Conservation (phyloP, 116 monocot species). For the Iris pallida region DNA sequence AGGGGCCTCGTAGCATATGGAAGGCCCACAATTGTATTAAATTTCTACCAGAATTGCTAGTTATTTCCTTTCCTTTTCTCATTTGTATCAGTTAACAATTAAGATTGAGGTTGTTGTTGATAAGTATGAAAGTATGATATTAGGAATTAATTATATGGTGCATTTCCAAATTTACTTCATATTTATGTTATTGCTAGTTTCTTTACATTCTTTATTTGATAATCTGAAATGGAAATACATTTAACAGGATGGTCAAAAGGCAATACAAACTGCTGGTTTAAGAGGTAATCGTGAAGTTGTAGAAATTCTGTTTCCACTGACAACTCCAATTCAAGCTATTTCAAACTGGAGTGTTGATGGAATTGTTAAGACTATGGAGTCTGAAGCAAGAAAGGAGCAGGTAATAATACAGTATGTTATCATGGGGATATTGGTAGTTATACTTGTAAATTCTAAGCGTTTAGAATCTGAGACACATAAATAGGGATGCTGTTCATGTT, state of each 20-base stretch:
- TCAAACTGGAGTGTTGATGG: slow-evolving; percentile 74
- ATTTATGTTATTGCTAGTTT: neutral
- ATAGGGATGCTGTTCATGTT: no score
- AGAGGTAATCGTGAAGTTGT: slow-evolving; percentile 66
- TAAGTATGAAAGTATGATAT: neutral
- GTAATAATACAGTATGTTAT: slow-evolving; percentile 13
- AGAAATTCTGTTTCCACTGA: slow-evolving; percentile 66
- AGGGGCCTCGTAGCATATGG: no score
- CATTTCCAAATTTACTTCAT: neutral
- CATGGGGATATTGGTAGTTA: neutral
- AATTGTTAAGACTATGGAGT: slow-evolving; percentile 55
- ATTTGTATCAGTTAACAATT: neutral
- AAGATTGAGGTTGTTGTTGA: neutral
- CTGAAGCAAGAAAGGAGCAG: slow-evolving; percentile 38
- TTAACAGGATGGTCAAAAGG: slow-evolving; percentile 77
- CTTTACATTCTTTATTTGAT: neutral
- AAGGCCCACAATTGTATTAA: no score
- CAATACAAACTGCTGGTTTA: slow-evolving; percentile 81
- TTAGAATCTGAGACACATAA: no score
- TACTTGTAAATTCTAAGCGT: neutral
- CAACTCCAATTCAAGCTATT: slow-evolving; percentile 54
- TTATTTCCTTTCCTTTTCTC: no score
- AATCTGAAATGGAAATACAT: neutral
- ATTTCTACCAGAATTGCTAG: no score
- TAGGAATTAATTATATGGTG: neutral